Evolutionary conservation across 2,329 filamentous ascomycete species (phyloP).

Genomic region (Colletotrichum acutatum): DNA sequence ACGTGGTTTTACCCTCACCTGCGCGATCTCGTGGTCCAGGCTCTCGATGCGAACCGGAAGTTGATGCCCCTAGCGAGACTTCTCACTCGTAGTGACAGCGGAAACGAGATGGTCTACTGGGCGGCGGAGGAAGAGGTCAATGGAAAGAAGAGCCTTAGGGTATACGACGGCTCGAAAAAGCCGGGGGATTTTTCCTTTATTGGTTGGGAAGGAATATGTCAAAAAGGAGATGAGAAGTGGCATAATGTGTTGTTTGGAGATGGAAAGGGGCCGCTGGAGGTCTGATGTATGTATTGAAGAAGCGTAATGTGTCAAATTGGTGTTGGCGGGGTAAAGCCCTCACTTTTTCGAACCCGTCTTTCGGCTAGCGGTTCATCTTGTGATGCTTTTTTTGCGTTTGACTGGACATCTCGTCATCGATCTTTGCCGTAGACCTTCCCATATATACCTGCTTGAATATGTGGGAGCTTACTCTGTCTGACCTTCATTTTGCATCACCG

Average conservation of each 20-base stretch:
- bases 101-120: constrained; percentile 39
- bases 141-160: constrained; percentile 19
- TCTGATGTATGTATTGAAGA: neutral
- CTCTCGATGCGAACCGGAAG: constrained; percentile 37
- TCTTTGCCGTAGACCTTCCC: no score
- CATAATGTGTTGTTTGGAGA: constrained; percentile 48
- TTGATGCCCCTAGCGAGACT: constrained; percentile 39
- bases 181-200: constrained; percentile 39
- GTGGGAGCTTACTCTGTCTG: no score
- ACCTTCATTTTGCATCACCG: no score
- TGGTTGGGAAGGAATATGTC: constrained; percentile 48
- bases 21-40: constrained; percentile 43
- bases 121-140: constrained; percentile 36
- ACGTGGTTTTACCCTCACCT: constrained; percentile 50
- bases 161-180: constrained; percentile 40
- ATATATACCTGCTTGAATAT: no score
- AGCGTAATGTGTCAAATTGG: neutral
- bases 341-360: neutral
- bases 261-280: constrained; percentile 42
- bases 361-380: neutral
- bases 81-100: neutral
- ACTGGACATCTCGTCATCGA: no score
- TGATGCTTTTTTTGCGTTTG: no score
- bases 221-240: constrained; percentile 44
- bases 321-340: neutral